Percentiles rank a stretch among this genome's conserved stretches.
Conservation (phyloP, 1,284 basidiomycete species). For the Trametes versicolor region DNA sequence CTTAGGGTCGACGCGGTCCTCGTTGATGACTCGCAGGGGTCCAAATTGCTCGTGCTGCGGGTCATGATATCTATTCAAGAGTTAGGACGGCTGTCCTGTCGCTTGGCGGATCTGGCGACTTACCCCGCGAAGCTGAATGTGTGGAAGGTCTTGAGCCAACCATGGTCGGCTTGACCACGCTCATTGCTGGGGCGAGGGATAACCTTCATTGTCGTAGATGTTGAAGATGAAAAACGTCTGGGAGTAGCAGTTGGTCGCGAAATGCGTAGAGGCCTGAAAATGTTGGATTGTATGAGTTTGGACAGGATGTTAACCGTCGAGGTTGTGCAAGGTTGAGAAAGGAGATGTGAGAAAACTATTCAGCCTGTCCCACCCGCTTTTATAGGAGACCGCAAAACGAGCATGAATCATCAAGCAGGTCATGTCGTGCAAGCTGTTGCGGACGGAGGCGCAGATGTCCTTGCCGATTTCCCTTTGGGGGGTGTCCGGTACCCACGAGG, state of each 20-base stretch:
- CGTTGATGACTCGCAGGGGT: slow-evolving; percentile 84
- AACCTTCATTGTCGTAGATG: slow-evolving; percentile 51
- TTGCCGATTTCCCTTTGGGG: slow-evolving; percentile 27
- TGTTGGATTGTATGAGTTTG: slow-evolving; percentile 6
- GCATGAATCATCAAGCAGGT: slow-evolving; percentile 25
- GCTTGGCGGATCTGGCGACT: slow-evolving; percentile 38
- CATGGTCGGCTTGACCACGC: slow-evolving; percentile 85
- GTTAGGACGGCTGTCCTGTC: not conserved
- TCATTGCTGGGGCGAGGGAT: slow-evolving; percentile 68
- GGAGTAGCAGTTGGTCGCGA: not conserved
- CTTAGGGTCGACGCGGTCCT: slow-evolving; percentile 83
- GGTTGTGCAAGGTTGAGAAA: slow-evolving; percentile 15
- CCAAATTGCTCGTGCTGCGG: slow-evolving; percentile 65
- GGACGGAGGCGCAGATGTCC: slow-evolving; percentile 9
- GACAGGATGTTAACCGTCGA: slow-evolving; percentile 19
- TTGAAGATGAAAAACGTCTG: slow-evolving; percentile 19
- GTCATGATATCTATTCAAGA: slow-evolving; percentile 67
- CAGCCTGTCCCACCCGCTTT: slow-evolving; percentile 7
- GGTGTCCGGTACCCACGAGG: slow-evolving; percentile 32
- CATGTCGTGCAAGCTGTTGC: slow-evolving; percentile 11
- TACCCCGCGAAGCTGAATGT: slow-evolving; percentile 86
- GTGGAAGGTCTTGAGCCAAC: slow-evolving; percentile 93
- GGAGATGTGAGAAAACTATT: not conserved
- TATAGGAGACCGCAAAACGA: slow-evolving; percentile 16
- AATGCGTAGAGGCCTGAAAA: slow-evolving; percentile 8